These are phyloP conservation scores for Amylocystis lapponica DNA, from an alignment of 768 basidiomycete genomes.

Conservation along the genomic window DNA sequence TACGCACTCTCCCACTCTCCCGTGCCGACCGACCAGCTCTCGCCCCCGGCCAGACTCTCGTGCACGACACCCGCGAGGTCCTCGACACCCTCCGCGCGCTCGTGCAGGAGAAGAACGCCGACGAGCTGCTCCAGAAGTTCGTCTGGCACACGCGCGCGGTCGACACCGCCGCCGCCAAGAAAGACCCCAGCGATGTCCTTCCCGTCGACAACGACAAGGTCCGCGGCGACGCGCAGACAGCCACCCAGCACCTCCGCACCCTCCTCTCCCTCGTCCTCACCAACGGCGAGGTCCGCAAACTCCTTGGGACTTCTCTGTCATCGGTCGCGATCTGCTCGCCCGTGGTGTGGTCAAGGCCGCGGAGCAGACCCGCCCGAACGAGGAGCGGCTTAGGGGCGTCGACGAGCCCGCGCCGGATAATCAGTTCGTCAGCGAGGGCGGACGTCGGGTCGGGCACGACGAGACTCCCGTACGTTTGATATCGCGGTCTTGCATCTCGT, in stretches of 20 bases:
- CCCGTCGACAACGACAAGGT: slow-evolving; percentile 45
- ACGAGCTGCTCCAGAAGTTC: slow-evolving; percentile 90
- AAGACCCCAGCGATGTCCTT: slow-evolving; percentile 32
- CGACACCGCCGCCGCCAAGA: slow-evolving; percentile 37
- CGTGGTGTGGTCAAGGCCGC: slow-evolving; percentile 68
- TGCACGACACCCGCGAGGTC: slow-evolving; percentile 71
- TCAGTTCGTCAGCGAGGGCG: slow-evolving; percentile 50
- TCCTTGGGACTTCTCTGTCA: slow-evolving; percentile 73
- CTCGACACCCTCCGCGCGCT: slow-evolving; percentile 66
- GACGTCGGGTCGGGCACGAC: slow-evolving; percentile 34
- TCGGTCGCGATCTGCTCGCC: slow-evolving; percentile 81
- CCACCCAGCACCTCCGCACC: slow-evolving; percentile 82
- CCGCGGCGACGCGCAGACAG: slow-evolving; percentile 32
- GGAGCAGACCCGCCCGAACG: slow-evolving; percentile 54
- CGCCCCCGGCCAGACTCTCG: slow-evolving; percentile 71
- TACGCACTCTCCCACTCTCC: slow-evolving; percentile 57
- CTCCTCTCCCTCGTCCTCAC: slow-evolving; percentile 85
- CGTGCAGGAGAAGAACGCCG: slow-evolving; percentile 79
- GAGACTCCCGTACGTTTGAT: slow-evolving; percentile 37
- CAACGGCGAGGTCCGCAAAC: slow-evolving; percentile 89
- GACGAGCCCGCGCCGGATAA: slow-evolving; percentile 66
- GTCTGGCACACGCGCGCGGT: slow-evolving; percentile 71
- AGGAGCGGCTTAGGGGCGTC: slow-evolving; percentile 54
- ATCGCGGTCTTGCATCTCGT: background rate
- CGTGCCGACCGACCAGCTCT: slow-evolving; percentile 60